These are phyloP conservation scores for Besnoitia besnoiti DNA, from an alignment of 169 alveolate genomes.

Conservation along the genomic window DNA sequence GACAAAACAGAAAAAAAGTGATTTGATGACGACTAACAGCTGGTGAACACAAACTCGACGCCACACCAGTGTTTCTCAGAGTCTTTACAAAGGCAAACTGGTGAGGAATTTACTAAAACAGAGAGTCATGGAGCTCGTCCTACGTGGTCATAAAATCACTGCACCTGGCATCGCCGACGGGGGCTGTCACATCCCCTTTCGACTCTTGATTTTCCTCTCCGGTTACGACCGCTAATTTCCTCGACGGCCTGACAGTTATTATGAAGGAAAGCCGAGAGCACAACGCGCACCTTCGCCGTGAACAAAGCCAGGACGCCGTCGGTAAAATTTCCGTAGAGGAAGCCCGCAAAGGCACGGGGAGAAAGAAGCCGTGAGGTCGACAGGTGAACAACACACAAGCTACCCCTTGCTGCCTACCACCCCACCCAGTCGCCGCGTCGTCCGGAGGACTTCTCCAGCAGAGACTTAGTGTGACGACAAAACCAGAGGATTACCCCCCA, in stretches of 20 bases:
- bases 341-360: slow-evolving; percentile 1
- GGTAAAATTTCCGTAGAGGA: neutral
- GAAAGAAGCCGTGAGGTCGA: neutral
- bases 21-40: neutral
- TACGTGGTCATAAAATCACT: neutral
- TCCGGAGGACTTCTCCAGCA: neutral
- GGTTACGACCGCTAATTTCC: neutral
- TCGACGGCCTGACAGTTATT: neutral
- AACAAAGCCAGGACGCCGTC: neutral
- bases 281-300: neutral
- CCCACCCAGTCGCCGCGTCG: neutral
- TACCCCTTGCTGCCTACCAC: neutral
- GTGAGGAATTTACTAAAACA: neutral
- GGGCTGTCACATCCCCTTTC: neutral
- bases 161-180: slow-evolving; percentile 9
- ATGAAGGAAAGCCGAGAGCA: neutral
- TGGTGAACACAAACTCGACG: neutral
- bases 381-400: neutral
- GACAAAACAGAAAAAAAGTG: neutral
- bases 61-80: neutral
- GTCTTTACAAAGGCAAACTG: neutral
- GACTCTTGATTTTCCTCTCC: neutral
- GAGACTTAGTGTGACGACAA: neutral
- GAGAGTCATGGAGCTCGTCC: neutral
- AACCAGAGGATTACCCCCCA: neutral